Evolutionary conservation across 768 basidiomycete genomes (phyloP), one percentile per base, ranked within the genome.

Genomic region (Agaricus blazei): DNA sequence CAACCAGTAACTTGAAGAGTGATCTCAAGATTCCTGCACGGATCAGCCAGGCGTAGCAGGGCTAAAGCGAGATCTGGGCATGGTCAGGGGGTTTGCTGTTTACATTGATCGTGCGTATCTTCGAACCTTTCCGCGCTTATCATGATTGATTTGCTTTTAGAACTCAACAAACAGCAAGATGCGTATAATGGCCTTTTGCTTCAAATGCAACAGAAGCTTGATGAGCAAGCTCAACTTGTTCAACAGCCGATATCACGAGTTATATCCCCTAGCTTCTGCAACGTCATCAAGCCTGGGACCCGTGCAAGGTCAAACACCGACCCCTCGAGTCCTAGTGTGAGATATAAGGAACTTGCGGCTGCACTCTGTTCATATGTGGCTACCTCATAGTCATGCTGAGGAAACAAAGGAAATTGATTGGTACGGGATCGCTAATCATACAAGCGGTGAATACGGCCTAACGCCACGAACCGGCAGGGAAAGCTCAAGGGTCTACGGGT

Each of bases 81-180:
- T 92, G 79, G 90, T 95, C 3, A 79, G 85, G 58, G 90, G 93
- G 64, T 97, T 96, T 76, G 93, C 93, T 9, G 69, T 75, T 6
- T 85, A 84, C 62, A 80, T 97, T 42, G 89, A 92, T 62, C 78
- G 93, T 94, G 61, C 71, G 90, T 81, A 19, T 19, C 19, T 9
- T 34, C 57, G 52, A 19, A 19, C 19, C 19, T 19, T 19, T 19
- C 19, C 19, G 19, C 19, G 19, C 19, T 19, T 19, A 19, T 43
- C 59, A 42, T 49, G 67, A 59, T 34, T 60, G 50, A 59, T 36
- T 60, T 26, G 26, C 28, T 49, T 19, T 19, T 19, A 19, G 19
- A 19, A 19, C 19, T 19, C 19, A 19, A 19, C 19, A 19, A 19
- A 19, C 19, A 19, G 19, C 19, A 19, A 19, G 19, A 19, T 19